Evolutionary conservation across 805 yeast genomes (phyloP).

Genomic region (Wickerhamiella domercqiae): DNA sequence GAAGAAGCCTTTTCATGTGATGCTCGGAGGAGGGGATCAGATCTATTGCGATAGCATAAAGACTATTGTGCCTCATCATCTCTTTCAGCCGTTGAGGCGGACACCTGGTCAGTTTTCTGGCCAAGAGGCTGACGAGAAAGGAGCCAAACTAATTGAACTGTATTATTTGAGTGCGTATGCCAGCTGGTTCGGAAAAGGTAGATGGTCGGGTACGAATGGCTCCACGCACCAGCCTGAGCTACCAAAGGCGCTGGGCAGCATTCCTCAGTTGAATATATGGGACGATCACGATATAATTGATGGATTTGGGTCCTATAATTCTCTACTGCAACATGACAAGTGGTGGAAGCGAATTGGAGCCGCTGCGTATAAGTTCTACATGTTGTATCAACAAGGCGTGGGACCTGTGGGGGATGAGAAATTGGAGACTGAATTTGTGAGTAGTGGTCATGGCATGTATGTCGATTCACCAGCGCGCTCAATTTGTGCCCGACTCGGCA

Average conservation of each 20-base stretch:
- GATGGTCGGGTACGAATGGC: conserved; percentile 59
- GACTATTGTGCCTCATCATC: conserved; percentile 25
- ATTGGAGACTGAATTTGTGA: conserved; percentile 42
- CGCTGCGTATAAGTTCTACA: conserved; percentile 69
- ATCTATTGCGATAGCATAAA: conserved; percentile 76
- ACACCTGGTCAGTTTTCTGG: background rate
- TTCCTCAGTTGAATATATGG: conserved; percentile 72
- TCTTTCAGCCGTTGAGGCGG: conserved; percentile 17
- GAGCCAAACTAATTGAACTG: conserved; percentile 38
- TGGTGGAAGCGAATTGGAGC: conserved; percentile 31
- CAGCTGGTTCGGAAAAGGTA: conserved; percentile 83
- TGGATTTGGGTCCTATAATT: conserved; percentile 74
- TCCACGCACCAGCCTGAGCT: conserved; percentile 49
- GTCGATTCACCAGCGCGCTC: conserved; percentile 56
- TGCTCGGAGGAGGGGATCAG: conserved; percentile 98
- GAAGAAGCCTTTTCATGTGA: conserved; percentile 62
- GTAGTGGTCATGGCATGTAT: conserved; percentile 51
- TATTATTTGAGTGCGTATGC: conserved; percentile 63
- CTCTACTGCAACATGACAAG: background rate
- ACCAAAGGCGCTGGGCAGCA: conserved; percentile 64
- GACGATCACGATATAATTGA: conserved; percentile 97
- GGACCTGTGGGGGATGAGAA: conserved; percentile 28
- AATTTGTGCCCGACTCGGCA: conserved; percentile 57
- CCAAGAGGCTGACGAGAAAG: conserved; percentile 6
- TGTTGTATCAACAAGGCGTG: conserved; percentile 83